A percentile compares a stretch with the other conserved stretches of the same genome.
These are phyloP conservation scores for Tephrocybe rancida DNA, from an alignment of 768 basidiomycete genomes.

Conservation along the genomic window DNA sequence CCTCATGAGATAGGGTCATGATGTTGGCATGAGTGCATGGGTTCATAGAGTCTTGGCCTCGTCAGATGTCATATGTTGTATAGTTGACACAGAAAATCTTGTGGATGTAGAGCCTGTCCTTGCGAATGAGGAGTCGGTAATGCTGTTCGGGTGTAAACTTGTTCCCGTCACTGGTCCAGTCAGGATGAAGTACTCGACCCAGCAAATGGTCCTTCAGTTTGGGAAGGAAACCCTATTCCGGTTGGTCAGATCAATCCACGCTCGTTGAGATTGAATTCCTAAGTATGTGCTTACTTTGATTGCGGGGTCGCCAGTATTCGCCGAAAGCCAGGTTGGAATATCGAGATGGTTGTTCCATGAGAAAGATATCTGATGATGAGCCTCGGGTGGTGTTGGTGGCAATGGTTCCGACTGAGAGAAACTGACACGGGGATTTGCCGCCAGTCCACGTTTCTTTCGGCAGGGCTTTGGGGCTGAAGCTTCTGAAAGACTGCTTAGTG, in stretches of 20 bases:
- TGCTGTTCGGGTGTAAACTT: background rate
- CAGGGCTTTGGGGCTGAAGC: too few species aligned
- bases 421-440: background rate
- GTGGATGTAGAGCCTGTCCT: too few species aligned
- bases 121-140: background rate
- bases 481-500: background rate
- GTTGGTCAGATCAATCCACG: background rate
- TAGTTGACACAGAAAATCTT: too few species aligned
- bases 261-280: too few species aligned
- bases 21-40: too few species aligned
- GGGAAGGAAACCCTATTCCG: background rate
- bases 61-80: too few species aligned
- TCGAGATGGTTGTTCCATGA: slow-evolving; percentile 1
- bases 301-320: background rate
- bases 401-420: background rate
- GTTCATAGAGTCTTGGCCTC: too few species aligned
- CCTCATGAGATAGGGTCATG: background rate
- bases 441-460: background rate
- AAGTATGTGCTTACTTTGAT: background rate
- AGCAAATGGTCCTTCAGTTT: slow-evolving; percentile 1
- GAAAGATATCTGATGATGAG: background rate
- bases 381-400: background rate
- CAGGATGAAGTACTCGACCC: background rate
- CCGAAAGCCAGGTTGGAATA: background rate
- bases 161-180: background rate